Evolutionary conservation across 164 flowering plant genomes (phyloP).

Genomic region (Stephania yunnanensis): DNA sequence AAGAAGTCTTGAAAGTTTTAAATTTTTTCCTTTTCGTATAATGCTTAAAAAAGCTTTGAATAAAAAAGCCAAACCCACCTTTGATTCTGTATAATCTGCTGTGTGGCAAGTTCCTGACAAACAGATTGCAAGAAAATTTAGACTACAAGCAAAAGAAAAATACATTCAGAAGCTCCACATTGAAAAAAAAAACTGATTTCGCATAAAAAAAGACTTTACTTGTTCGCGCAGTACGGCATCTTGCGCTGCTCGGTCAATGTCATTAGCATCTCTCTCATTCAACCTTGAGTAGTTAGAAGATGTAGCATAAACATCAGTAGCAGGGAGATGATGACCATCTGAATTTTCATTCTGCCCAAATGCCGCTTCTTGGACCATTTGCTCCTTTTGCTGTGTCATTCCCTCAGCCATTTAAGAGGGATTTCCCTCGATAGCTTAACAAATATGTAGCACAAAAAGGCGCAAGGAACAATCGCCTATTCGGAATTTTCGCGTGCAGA

Average conservation of each 20-base stretch:
- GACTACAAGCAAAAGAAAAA: not conserved
- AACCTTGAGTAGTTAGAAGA: conserved; percentile 13
- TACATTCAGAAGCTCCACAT: not conserved
- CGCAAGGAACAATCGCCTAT: conserved; percentile 25
- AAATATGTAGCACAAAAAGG: conserved; percentile 6
- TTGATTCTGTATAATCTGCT: conserved; percentile 58
- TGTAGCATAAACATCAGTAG: conserved; percentile 10
- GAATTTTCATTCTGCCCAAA: conserved; percentile 9
- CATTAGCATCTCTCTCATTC: conserved; percentile 18
- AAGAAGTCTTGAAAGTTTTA: not conserved
- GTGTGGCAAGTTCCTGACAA: conserved; percentile 68
- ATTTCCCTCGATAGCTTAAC: conserved; percentile 1
- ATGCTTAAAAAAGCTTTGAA: not conserved
- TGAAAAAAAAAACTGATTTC: not conserved
- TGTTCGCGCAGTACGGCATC: conserved; percentile 78
- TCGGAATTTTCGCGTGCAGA: conserved; percentile 16
- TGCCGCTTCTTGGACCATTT: conserved; percentile 15
- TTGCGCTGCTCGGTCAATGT: conserved; percentile 63
- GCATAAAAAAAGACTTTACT: conserved; percentile 25
- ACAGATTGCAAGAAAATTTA: not conserved
- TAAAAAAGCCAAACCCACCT: conserved; percentile 37
- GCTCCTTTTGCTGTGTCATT: conserved; percentile 17
- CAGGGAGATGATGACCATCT: not conserved
- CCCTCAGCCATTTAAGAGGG: conserved; percentile 12
- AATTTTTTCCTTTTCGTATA: no score